These are phyloP conservation scores for Fusarium aywerte DNA, from an alignment of 2,329 filamentous ascomycete genomes.

Conservation along the genomic window DNA sequence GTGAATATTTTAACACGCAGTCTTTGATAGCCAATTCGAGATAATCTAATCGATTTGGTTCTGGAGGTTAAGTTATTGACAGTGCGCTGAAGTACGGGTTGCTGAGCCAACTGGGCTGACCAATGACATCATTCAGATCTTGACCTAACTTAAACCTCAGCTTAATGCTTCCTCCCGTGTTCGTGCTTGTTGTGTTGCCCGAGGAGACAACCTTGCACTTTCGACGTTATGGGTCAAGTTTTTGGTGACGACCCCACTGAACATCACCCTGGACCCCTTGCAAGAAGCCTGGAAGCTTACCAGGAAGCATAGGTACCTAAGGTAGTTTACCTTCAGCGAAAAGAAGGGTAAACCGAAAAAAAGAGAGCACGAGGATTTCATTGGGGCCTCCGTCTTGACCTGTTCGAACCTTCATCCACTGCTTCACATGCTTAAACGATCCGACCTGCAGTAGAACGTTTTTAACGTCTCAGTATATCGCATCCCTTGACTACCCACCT, in stretches of 20 bases:
- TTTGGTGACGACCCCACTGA: constrained; percentile 32
- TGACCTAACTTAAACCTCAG: constrained; percentile 7
- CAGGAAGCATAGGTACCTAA: constrained; percentile 13
- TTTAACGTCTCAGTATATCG: background rate
- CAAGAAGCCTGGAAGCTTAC: constrained; percentile 26
- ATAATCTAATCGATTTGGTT: background rate
- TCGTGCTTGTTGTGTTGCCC: constrained; percentile 31
- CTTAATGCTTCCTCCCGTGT: constrained; percentile 16
- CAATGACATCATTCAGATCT: constrained; percentile 46
- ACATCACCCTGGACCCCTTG: constrained; percentile 33
- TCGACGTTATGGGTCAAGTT: constrained; percentile 27
- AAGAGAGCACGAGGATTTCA: constrained; percentile 5
- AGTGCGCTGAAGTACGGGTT: constrained; percentile 30
- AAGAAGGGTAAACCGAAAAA: constrained; percentile 15
- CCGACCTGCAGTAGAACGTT: constrained; percentile 26
- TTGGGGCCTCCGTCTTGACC: constrained; percentile 10
- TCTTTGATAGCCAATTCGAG: too few species aligned
- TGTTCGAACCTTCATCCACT: background rate
- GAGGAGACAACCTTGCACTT: constrained; percentile 32
- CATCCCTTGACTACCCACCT: background rate
- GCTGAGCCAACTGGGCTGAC: constrained; percentile 46
- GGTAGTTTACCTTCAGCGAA: background rate
- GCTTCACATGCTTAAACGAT: constrained; percentile 19
- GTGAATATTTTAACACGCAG: too few species aligned
- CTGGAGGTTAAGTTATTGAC: background rate